A percentile compares a stretch with the other conserved stretches of the same genome.
These are phyloP conservation scores for Phlebopus sp. DNA, from an alignment of 1,284 basidiomycete genomes.

Conservation along the genomic window DNA sequence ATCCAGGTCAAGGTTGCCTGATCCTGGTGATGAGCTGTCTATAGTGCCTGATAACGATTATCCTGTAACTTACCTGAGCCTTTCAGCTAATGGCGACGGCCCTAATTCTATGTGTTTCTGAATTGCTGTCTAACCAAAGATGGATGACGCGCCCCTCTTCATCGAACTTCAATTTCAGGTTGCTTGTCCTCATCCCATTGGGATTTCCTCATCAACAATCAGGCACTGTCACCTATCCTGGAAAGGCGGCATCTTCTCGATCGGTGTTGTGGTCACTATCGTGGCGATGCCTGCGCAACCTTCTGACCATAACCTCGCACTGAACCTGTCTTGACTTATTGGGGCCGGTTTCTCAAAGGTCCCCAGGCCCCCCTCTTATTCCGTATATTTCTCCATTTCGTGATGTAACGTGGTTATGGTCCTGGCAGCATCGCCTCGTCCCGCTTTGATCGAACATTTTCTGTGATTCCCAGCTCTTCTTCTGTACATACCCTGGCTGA, in stretches of 20 bases:
- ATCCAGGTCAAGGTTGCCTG: constrained; percentile 28
- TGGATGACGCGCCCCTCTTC: constrained; percentile 24
- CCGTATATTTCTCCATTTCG: background rate
- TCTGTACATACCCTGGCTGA: constrained; percentile 7
- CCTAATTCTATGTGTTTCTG: constrained; percentile 24
- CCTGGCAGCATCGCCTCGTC: constrained; percentile 24
- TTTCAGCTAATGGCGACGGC: constrained; percentile 20
- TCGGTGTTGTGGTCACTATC: constrained; percentile 6
- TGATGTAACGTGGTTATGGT: constrained; percentile 15
- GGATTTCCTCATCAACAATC: constrained; percentile 18
- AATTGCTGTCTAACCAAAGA: constrained; percentile 31
- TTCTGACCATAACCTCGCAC: constrained; percentile 13
- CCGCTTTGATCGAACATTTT: constrained; percentile 30
- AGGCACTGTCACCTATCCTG: constrained; percentile 10
- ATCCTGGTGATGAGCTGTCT: constrained; percentile 21
- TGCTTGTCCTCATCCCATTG: constrained; percentile 7
- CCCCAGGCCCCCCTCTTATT: background rate
- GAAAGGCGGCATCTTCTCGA: constrained; percentile 21
- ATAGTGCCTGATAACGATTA: constrained; percentile 27
- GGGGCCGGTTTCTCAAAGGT: constrained; percentile 16
- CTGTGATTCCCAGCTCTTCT: constrained; percentile 10
- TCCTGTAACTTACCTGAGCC: constrained; percentile 24
- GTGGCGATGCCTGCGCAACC: constrained; percentile 25
- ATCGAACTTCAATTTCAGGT: constrained; percentile 7
- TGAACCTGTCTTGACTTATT: constrained; percentile 13